Base-by-base conservation (phyloP, 1,284 basidiomycete species). In the Cutaneotrichosporon cutaneum region DNA sequence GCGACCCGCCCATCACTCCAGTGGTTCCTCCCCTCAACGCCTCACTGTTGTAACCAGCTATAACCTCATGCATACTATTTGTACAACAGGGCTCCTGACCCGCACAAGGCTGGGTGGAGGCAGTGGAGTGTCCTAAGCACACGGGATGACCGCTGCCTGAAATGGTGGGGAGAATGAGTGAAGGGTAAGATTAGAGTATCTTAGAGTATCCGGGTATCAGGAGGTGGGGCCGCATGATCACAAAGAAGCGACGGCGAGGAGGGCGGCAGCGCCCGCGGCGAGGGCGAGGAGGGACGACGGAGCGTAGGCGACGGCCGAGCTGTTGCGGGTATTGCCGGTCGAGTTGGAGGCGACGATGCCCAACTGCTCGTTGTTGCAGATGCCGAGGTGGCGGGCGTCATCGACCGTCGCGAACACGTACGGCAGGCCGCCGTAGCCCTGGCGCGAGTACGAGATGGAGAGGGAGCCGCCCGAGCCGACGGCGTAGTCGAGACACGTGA, bases 351-450 rank as follows among this genome's bases (percentile, higher is more conserved):
- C 18, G 39, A 57, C 50, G 21, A 62, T 50, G 45, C 63, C 63
- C 14, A 65, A 27, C 57, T 65, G 48, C 26, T 54, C 47, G 51
- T 60, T 21, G 6, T 55, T 44, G 58, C 64, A 66, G 21, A 66
- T 50, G 30, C 47, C 44, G 18, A 63, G 50, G 16, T 51, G 36
- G 27, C 32, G 30, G 18, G 64, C 64, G 54, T 63, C 61, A 4
- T 32, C 26, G 59, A 54, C 60, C 24, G 48, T 53, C 30, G 55
- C 59, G 13, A 55, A 61, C 42, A 78, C 75, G 63, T 79, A 77
- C 33, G 77, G 77, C 67, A 73, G 69, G 30, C 77, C 77, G 21
- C 77, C 77, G 47, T 66, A 71, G 48, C 77, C 77, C 18, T 68
- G 44, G 10, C 62, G 62, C 39, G 70, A 54, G 66, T 79, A 79